These are phyloP conservation scores for Alisma plantagoaquatica DNA, from an alignment of 106 monocot species.

Conservation along the genomic window DNA sequence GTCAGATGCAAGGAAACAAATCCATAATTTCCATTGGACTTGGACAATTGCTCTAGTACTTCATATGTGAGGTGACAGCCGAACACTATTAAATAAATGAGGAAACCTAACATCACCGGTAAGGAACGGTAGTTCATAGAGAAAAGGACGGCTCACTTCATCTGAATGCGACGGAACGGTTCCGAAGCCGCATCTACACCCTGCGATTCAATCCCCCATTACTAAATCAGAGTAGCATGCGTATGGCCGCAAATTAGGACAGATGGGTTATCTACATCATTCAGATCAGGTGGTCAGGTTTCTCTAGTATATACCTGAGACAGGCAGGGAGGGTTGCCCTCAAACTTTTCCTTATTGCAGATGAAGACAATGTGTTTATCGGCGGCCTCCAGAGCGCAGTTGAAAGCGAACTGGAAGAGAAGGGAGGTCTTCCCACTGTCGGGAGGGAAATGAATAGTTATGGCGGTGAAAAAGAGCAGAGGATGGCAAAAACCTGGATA, in stretches of 20 bases:
- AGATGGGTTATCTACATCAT: no score
- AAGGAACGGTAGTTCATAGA: no score
- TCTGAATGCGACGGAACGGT: conserved; percentile 44
- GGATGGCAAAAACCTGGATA: neutral
- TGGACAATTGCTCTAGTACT: no score
- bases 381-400: conserved; percentile 35
- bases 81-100: no score
- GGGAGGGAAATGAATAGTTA: neutral
- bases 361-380: conserved; percentile 65
- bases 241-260: neutral
- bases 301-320: conserved; percentile 30
- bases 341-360: conserved; percentile 67
- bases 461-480: neutral
- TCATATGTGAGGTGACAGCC: no score
- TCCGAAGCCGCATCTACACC: conserved; percentile 47
- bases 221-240: neutral
- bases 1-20: no score
- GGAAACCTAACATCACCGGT: no score
- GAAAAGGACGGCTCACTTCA: conserved; percentile 53
- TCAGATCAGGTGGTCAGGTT: neutral
- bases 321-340: conserved; percentile 73
- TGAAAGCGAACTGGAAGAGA: conserved; percentile 88
- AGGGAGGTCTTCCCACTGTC: conserved; percentile 92
- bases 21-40: no score
- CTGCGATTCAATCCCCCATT: conserved; percentile 20